Evolutionary conservation across 768 basidiomycete genomes (phyloP), one percentile per base, ranked within the genome.

Genomic region (Pleurotus eryngii): DNA sequence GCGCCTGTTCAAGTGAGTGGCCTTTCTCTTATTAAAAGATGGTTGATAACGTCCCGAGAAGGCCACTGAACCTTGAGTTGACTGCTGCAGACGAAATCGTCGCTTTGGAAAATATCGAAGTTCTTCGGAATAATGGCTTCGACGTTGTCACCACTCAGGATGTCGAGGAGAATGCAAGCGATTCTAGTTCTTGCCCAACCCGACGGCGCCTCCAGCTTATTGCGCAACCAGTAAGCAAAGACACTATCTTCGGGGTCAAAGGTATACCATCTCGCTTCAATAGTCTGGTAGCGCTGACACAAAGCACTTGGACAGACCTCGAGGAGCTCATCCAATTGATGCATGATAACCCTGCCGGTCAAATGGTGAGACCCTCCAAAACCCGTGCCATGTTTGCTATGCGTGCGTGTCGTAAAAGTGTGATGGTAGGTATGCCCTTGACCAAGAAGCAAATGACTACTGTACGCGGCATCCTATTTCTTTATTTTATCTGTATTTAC

Each of bases 301-400:
- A 26, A 18, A 35, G 48, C 45, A 62, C 35, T 48, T 51, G 6
- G 35, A 20, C 65, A 96, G 95, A 98, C 70, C 76, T 98, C 15
- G 95, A 96, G 70, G 97, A 98, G 65, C 79, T 99, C 7, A 80
- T 99, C 20, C 85, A 95, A 62, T 74, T 96, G 12, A 78, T 99
- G 73, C 84, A 83, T 38, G 90, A 95, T 64, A 77, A 81, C 6
- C 87, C 93, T 0, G 70, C 77, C 0, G 90, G 92, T 2, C 84
- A 87, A 64, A 90, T 93, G 82, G 91, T 97, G 0, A 80, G 97
- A 18, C 97, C 94, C 66, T 89, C 89, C 14, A 98, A 98, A 70
- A 93, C 91, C 14, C 82, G 95, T 14, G 80, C 86, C 4, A 98
- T 99, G 95, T 98, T 99, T 67, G 97, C 97, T 0, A 91, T 87